Base-by-base conservation (phyloP, 257 asterid genomes). In the Prunella vulgaris region DNA sequence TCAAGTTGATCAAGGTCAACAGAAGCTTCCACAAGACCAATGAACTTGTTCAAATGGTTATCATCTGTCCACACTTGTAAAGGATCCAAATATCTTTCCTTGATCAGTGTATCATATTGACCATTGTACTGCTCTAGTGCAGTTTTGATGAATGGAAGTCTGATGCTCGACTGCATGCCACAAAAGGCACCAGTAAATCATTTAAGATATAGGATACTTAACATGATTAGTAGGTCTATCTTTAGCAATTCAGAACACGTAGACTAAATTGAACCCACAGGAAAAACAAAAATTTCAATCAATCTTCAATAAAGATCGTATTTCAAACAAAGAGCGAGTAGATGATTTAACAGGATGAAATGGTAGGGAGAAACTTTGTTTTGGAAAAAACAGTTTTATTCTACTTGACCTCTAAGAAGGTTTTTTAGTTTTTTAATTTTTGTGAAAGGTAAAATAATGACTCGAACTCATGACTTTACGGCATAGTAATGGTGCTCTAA, bases 1-100 rank as follows among this genome's bases (percentile, higher is more conserved):
- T 89, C 99, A 30, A 93, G 97, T 78, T 91, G 99, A 79, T 90
- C 96, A 32, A 93, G 99, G 86, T 93, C 99, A 69, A 93, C 87
- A 37, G 99, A 86, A 77, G 92, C 82, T 82, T 93, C 97, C 80
- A 93, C 99, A 63, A 93, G 97, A 75, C 90, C 91, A 82, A 86
- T 86, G 78, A 90, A 93, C 86, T 83, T 93, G 74, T 80, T 89
- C 83, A 93, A 84, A 82, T 93, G 99, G 48, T 80, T 64, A 74
- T 90, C 96, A 77, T 91, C 96, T 12, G 86, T 82, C 93, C 93
- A 93, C 46, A 71, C 37, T 67, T 84, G 85, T 2, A 93, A 83
- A 70, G 87, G 87, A 77, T 82, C 89, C 83, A 86, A 77, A 76
- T 86, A 93, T 74, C 80, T 87, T 72, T 85, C 88, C 82, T 83